Percentiles rank a stretch among this genome's conserved stretches.
These are phyloP conservation scores for Pachysolen tannophilus DNA, from an alignment of 805 yeast genomes.

Conservation along the genomic window DNA sequence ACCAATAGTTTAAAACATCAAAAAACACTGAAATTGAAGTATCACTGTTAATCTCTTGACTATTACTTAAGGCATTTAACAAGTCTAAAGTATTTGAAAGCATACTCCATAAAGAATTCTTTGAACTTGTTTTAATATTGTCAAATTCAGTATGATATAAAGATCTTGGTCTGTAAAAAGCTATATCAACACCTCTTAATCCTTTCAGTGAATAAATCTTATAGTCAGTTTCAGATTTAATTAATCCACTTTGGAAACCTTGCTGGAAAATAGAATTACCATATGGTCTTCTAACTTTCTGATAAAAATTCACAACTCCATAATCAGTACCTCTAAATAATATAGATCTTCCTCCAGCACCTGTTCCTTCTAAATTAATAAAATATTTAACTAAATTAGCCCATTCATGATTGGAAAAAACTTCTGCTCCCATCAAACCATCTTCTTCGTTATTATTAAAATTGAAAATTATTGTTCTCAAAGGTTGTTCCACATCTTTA, in stretches of 20 bases:
- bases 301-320: conserved; percentile 53
- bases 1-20: conserved; percentile 53
- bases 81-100: conserved; percentile 61
- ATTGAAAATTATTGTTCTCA: conserved; percentile 69
- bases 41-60: conserved; percentile 24
- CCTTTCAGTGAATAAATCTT: conserved; percentile 61
- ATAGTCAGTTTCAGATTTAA: conserved; percentile 82
- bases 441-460: conserved; percentile 89
- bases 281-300: conserved; percentile 57
- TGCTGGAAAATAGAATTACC: conserved; percentile 78
- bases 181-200: conserved; percentile 80
- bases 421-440: conserved; percentile 75
- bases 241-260: conserved; percentile 67
- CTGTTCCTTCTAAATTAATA: conserved; percentile 86
- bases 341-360: conserved; percentile 81
- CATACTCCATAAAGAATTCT: conserved; percentile 81
- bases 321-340: conserved; percentile 79
- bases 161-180: conserved; percentile 80
- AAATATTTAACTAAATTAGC: conserved; percentile 50
- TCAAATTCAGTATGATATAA: conserved; percentile 78
- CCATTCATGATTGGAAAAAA: conserved; percentile 72
- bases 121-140: conserved; percentile 52
- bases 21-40: conserved; percentile 48
- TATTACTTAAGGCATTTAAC: conserved; percentile 34
- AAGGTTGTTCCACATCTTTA: conserved; percentile 40